phyloP scores from a whole-genome alignment of 2,329 filamentous ascomycete species.

The Bipolaris oryzae region DNA sequence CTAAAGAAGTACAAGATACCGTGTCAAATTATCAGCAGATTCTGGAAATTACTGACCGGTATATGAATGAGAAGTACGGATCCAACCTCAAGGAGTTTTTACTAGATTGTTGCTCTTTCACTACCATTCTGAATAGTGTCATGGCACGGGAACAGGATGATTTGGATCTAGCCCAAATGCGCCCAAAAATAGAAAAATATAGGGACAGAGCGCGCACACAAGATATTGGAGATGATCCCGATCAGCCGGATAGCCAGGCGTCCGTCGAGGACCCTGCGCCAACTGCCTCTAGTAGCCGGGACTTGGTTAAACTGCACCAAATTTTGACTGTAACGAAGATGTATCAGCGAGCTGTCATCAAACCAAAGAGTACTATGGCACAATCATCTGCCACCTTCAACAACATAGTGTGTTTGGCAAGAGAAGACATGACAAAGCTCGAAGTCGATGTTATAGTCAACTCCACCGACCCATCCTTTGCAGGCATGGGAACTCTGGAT shows the following conservation, averaged over 20 bases:
- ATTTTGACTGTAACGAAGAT: slow-evolving; percentile 36
- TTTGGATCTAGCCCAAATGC: slow-evolving; percentile 27
- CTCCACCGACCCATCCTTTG: slow-evolving; percentile 35
- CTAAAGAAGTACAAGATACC: slow-evolving; percentile 19
- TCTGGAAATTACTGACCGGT: slow-evolving; percentile 36
- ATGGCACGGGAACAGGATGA: slow-evolving; percentile 20
- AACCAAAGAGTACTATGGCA: slow-evolving; percentile 30
- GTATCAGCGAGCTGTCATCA: slow-evolving; percentile 34
- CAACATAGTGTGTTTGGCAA: slow-evolving; percentile 34
- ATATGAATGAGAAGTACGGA: slow-evolving; percentile 26
- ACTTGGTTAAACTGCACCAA: slow-evolving; percentile 31
- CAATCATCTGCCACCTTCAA: slow-evolving; percentile 34
- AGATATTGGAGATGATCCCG: slow-evolving; percentile 19
- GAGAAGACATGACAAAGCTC: slow-evolving; percentile 44
- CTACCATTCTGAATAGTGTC: slow-evolving; percentile 25
- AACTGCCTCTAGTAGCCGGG: slow-evolving; percentile 10
- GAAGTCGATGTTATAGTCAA: slow-evolving; percentile 44
- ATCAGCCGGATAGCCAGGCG: slow-evolving; percentile 34
- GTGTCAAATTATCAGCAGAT: slow-evolving; percentile 14
- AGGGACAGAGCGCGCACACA: slow-evolving; percentile 24
- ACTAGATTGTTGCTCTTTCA: slow-evolving; percentile 32
- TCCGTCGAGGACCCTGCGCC: slow-evolving; percentile 33
- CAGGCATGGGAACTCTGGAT: slow-evolving; percentile 39
- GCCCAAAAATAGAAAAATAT: slow-evolving; percentile 28
- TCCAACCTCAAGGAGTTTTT: slow-evolving; percentile 26